These are phyloP conservation scores for Ceratobasidium sp. DNA, from an alignment of 1,284 basidiomycete species.

Conservation along the genomic window DNA sequence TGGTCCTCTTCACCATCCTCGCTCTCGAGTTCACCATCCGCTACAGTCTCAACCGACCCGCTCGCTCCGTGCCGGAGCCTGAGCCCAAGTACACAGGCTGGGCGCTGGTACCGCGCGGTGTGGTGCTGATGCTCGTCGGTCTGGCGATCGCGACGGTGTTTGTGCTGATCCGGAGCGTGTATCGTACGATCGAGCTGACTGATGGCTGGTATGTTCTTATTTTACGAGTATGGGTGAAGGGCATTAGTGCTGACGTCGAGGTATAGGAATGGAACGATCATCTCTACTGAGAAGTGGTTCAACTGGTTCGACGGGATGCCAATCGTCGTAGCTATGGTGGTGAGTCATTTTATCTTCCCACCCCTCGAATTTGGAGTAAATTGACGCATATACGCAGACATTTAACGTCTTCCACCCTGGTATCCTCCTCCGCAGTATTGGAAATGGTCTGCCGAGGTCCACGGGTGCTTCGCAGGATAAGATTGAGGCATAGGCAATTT, in stretches of 20 bases:
- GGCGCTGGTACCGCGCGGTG: conserved; percentile 7
- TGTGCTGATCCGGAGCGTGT: conserved; percentile 46
- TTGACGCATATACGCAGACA: neutral
- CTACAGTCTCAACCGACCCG: conserved; percentile 40
- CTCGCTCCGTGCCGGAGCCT: conserved; percentile 49
- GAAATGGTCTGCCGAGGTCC: neutral
- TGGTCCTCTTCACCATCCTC: conserved; percentile 53
- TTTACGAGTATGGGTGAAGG: neutral
- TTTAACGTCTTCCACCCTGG: conserved; percentile 49
- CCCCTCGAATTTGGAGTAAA: neutral
- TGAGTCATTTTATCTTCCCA: neutral
- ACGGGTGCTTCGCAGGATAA: conserved; percentile 4
- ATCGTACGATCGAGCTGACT: conserved; percentile 51
- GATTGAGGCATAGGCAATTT: neutral
- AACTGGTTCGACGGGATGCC: conserved; percentile 42
- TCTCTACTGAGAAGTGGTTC: conserved; percentile 45
- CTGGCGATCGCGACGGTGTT: conserved; percentile 47
- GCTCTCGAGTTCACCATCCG: conserved; percentile 53
- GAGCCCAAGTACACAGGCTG: conserved; percentile 32
- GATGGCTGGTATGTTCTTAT: conserved; percentile 53
- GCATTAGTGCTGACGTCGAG: neutral
- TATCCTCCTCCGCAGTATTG: conserved; percentile 10
- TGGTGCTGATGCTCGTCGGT: conserved; percentile 45
- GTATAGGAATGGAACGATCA: conserved; percentile 43
- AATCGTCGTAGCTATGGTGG: conserved; percentile 39